These are phyloP conservation scores for Leccinum olivaceopallidum DNA, from an alignment of 768 basidiomycete species.

Conservation along the genomic window DNA sequence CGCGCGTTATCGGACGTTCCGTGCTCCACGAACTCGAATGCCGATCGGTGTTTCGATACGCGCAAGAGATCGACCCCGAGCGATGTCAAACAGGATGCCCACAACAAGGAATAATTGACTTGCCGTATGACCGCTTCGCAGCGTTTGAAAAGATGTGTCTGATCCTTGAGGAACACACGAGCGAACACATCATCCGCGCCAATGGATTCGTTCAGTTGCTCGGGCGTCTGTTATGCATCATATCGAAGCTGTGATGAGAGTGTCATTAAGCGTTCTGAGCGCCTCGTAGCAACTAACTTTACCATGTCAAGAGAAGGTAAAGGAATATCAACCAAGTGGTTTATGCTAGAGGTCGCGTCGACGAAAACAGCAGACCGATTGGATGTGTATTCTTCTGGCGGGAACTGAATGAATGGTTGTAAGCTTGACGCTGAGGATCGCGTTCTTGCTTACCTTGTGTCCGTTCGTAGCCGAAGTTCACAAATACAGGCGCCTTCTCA, in stretches of 20 bases:
- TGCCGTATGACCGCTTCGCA: slow-evolving; percentile 77
- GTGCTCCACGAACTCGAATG: slow-evolving; percentile 45
- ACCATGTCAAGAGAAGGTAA: slow-evolving; percentile 78
- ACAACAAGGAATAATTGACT: slow-evolving; percentile 19
- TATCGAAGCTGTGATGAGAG: slow-evolving; percentile 56
- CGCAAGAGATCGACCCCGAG: slow-evolving; percentile 49
- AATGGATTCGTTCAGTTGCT: slow-evolving; percentile 51
- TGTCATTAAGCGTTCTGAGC: background rate
- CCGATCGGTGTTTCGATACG: slow-evolving; percentile 43
- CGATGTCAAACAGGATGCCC: slow-evolving; percentile 4
- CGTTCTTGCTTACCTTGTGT: slow-evolving; percentile 46
- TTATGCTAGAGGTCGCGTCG: slow-evolving; percentile 74
- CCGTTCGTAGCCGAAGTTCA: slow-evolving; percentile 50
- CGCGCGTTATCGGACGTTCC: slow-evolving; percentile 61
- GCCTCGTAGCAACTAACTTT: slow-evolving; percentile 21
- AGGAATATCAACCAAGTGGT: slow-evolving; percentile 79
- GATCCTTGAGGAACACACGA: slow-evolving; percentile 73
- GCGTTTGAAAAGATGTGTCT: slow-evolving; percentile 58
- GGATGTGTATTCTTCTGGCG: slow-evolving; percentile 54
- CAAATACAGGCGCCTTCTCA: slow-evolving; percentile 51
- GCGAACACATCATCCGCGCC: slow-evolving; percentile 63
- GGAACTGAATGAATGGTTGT: slow-evolving; percentile 45
- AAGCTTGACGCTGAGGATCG: slow-evolving; percentile 1
- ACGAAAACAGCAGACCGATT: slow-evolving; percentile 67
- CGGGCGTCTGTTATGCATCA: slow-evolving; percentile 76